Base-by-base conservation (phyloP, 2,329 filamentous ascomycete genomes). In the Massarina eburnea region DNA sequence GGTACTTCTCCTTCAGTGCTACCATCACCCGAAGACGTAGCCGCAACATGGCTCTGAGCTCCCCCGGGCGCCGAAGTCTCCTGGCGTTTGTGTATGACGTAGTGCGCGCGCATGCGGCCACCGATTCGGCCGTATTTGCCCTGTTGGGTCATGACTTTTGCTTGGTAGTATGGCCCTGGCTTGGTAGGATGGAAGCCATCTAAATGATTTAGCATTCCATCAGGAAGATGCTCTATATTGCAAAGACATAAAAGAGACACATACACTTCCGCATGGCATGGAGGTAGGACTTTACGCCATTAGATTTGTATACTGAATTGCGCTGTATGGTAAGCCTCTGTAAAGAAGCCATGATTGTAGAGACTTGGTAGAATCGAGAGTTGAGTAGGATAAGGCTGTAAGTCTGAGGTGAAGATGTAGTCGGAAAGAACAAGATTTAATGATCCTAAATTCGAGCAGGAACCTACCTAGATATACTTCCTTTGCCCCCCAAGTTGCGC, bases 161-260 rank as follows among this genome's bases (percentile, higher is more conserved):
- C 54, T 22, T 59, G 55, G 39, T 51, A 61, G 39, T 61, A 61
- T 2, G 54, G 57, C 6, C 57, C 55, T 4, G 57, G 54, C 38
- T 59, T 61, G n/a, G 57, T 61, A 32, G 55, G 51, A 15, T 61
- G 43, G 46, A 61, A 59, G 41, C 55, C 55, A 50, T 56, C 51
- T 56, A 15, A n/a, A 15, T 2, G 8, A 24, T 10, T 56, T 10
- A 53, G 41, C 34, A 21, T 12, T 12, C 12, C 24, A 12, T 12
- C 7, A 7, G 7, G 24, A n/a, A 3, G 18, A 20, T 18, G 3
- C 14, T n/a, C n/a, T 10, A 15, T 8, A 37, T 22, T 7, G 18
- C n/a, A 12, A 32, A 29, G 4, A 5, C 12, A 14, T 18, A 12
- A 19, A 21, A 7, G n/a, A 4, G 15, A 7, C 19, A 33, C 39